Conservation (phyloP, 148 eudicot species). For the Spergularia bocconei region DNA sequence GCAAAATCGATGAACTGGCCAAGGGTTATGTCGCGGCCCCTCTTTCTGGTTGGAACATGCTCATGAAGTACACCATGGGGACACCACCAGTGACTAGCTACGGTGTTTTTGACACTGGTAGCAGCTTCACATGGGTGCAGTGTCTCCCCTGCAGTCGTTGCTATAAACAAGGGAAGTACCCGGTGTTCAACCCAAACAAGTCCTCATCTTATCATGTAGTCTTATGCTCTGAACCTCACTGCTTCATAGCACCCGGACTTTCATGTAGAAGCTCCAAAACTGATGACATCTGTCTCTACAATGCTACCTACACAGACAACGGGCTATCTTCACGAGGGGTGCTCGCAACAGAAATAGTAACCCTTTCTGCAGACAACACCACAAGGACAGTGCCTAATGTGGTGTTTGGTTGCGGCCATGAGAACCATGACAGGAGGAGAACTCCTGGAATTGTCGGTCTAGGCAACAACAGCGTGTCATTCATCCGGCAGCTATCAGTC, state of each 20-base stretch:
- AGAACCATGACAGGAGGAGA: slow-evolving; percentile 16
- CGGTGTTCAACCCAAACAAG: slow-evolving; percentile 25
- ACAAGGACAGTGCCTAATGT: slow-evolving; percentile 12
- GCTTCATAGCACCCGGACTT: slow-evolving; percentile 19
- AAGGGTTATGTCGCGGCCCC: slow-evolving; percentile 26
- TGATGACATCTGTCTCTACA: slow-evolving; percentile 24
- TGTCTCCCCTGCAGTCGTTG: slow-evolving; percentile 30
- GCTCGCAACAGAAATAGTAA: slow-evolving; percentile 21
- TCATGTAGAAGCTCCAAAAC: slow-evolving; percentile 22
- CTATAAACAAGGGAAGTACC: slow-evolving; percentile 23
- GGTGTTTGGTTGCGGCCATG: slow-evolving; percentile 32
- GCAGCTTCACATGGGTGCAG: slow-evolving; percentile 34
- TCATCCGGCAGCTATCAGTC: slow-evolving; percentile 21
- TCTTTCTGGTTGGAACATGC: slow-evolving; percentile 31
- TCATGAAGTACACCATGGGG: slow-evolving; percentile 30
- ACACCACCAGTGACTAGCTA: slow-evolving; percentile 23
- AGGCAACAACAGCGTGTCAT: slow-evolving; percentile 21
- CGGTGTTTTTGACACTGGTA: slow-evolving; percentile 33
- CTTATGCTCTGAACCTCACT: slow-evolving; percentile 4
- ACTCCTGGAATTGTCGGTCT: slow-evolving; percentile 31
- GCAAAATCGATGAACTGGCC: slow-evolving; percentile 10
- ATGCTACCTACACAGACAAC: slow-evolving; percentile 15
- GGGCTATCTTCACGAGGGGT: slow-evolving; percentile 18
- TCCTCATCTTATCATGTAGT: slow-evolving; percentile 26
- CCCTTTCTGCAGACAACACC: slow-evolving; percentile 22